These are phyloP conservation scores for Musa acuminata DNA, from an alignment of 176 grass and related monocot genomes.

Conservation along the genomic window DNA sequence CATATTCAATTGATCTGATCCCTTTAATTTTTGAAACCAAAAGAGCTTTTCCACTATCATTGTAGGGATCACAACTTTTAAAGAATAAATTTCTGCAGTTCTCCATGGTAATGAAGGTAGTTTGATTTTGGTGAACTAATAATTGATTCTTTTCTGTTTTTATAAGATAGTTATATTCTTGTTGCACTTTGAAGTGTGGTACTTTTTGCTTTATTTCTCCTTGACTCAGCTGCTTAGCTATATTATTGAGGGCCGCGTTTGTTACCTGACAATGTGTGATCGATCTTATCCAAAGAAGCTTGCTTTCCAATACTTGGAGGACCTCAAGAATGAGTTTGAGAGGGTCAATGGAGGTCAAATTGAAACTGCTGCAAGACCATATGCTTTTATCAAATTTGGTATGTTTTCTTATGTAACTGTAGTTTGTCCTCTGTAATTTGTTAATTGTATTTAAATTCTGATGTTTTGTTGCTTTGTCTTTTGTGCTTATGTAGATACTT, in stretches of 20 bases:
- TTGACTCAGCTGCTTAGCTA: slow-evolving; percentile 43
- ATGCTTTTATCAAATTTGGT: slow-evolving; percentile 98
- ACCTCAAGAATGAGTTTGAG: slow-evolving; percentile 97
- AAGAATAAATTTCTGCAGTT: not conserved
- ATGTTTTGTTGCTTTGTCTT: slow-evolving; percentile 1
- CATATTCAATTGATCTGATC: not conserved
- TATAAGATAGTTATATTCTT: not conserved
- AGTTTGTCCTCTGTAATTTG: not conserved
- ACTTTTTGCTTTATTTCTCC: slow-evolving; percentile 18
- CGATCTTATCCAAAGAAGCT: slow-evolving; percentile 97
- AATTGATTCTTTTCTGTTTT: not conserved
- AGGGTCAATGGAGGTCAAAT: slow-evolving; percentile 85
- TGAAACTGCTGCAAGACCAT: slow-evolving; percentile 91
- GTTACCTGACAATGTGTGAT: slow-evolving; percentile 97
- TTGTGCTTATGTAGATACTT: slow-evolving; percentile 51
- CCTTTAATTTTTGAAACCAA: not conserved
- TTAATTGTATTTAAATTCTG: slow-evolving; percentile 3
- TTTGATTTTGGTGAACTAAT: not conserved
- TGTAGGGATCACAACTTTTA: too few species aligned
- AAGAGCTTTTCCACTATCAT: not conserved
- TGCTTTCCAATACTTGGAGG: slow-evolving; percentile 90
- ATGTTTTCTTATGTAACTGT: not conserved
- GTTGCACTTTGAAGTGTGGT: not conserved
- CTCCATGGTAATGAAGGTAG: not conserved
- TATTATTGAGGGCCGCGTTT: slow-evolving; percentile 83